phyloP scores from a whole-genome alignment of 441 rosid genomes.

The Euphorbia neoarborescens region DNA sequence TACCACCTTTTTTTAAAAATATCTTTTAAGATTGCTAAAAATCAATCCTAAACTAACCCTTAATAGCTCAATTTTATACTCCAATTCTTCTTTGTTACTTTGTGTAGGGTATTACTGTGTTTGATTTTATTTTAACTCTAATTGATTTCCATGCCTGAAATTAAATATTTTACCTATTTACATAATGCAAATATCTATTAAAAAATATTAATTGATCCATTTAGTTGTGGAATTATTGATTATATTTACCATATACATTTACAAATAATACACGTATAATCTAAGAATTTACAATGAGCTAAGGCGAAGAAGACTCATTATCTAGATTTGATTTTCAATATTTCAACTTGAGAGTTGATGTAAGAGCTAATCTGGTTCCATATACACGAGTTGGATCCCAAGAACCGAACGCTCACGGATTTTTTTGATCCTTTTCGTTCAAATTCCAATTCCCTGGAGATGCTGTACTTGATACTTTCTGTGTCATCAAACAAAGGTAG shows the following conservation, averaged over 20 bases:
- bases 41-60: too few relatives aligned
- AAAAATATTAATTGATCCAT: too few relatives aligned
- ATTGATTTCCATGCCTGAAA: too few relatives aligned
- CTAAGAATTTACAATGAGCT: not conserved
- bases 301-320: not conserved
- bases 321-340: slow-evolving; percentile 23
- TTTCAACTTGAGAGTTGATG: slow-evolving; percentile 33
- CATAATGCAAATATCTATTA: not conserved
- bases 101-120: too few relatives aligned
- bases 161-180: too few relatives aligned
- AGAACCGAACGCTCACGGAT: slow-evolving; percentile 37
- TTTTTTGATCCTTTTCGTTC: slow-evolving; percentile 51
- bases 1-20: too few relatives aligned
- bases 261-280: not conserved
- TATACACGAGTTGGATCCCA: slow-evolving; percentile 39
- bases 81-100: too few relatives aligned
- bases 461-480: slow-evolving; percentile 26
- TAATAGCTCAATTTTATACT: not conserved
- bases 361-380: slow-evolving; percentile 46
- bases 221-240: not conserved
- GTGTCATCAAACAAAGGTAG: slow-evolving; percentile 51
- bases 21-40: too few relatives aligned
- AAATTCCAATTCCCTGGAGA: slow-evolving; percentile 51
- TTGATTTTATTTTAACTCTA: too few relatives aligned
- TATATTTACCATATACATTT: not conserved